These are phyloP conservation scores for Phytopythium oedochilum DNA, from an alignment of 352 stramenopile genomes.

Conservation along the genomic window DNA sequence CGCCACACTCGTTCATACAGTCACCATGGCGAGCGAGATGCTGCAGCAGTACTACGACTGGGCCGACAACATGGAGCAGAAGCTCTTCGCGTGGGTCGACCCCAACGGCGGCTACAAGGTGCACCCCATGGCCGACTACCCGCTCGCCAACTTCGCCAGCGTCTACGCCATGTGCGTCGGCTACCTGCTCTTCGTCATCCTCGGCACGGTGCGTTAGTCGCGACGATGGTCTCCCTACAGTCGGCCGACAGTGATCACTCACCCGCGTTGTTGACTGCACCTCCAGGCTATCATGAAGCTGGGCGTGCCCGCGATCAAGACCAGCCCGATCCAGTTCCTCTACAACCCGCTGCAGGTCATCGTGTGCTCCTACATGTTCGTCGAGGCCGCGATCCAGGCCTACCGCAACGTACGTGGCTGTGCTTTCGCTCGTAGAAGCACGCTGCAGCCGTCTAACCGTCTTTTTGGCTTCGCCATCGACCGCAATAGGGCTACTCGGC, in stretches of 20 bases:
- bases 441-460: not conserved
- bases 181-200: constrained; percentile 66
- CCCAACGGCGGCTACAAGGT: constrained; percentile 52
- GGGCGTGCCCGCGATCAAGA: constrained; percentile 48
- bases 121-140: constrained; percentile 54
- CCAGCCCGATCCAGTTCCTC: constrained; percentile 83
- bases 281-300: constrained; percentile 43
- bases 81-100: constrained; percentile 56
- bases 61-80: constrained; percentile 41
- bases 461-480: no score
- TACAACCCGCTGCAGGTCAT: constrained; percentile 95
- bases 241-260: no score
- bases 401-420: constrained; percentile 66
- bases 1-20: not conserved
- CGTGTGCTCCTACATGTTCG: constrained; percentile 92
- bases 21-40: constrained; percentile 22
- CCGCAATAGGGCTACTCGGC: constrained; percentile 61
- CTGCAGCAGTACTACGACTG: constrained; percentile 46
- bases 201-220: constrained; percentile 35
- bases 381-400: constrained; percentile 85
- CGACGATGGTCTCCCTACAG: no score
- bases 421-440: no score
- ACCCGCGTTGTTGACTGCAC: not conserved
- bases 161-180: constrained; percentile 53
- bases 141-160: constrained; percentile 55